Base-by-base conservation (phyloP, 2,329 filamentous ascomycete genomes). In the Bretziella fagacearum region DNA sequence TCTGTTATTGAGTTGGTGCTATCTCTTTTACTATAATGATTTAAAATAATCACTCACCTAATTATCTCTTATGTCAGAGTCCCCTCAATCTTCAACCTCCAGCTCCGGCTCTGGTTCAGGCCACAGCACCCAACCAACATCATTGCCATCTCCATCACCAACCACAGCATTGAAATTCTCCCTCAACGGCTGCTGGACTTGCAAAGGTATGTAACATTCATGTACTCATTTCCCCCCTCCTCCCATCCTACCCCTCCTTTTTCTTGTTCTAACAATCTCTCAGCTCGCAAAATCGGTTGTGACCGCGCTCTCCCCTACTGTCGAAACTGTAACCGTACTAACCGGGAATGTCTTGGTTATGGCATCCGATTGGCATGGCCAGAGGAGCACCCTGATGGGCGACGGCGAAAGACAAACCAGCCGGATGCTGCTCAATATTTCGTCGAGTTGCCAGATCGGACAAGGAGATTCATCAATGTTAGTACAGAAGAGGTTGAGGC, bases 251-350 rank as follows among this genome's bases (percentile, higher is more conserved):
- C 18, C 18, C 17, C 18, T 13, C 11, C 6, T 13, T 29, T 29
- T 6, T 13, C 26, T 23, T 23, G n/a, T n/a, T 6, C 18, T 32
- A 22, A 32, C 20, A 26, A 40, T n/a, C 27, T 23, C 18, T 13
- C 54, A 69, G 66, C 61, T 51, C 64, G 65, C 48, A 69, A 69
- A 54, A 64, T 69, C 49, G 65, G 65, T 37, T 69, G 67, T 51
- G 67, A 69, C 55, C 61, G 62, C 45, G 56, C 57, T 11, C 56
- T 63, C 20, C 66, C 67, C 3, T 52, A 54, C 18, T 69, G 67
- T 56, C 57, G 60, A 40, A 68, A 67, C 53, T 70, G 67, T 52
- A 56, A 57, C 11, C 59, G 62, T 18, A 63, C 65, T 2, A 60
- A 60, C 15, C 60, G 66, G 50, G 48, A 57, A 49, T 69, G 66